A percentile compares a stretch with the other conserved stretches of the same genome.
These are phyloP conservation scores for Oidium heveae DNA, from an alignment of 2,329 filamentous ascomycete species.

Conservation along the genomic window DNA sequence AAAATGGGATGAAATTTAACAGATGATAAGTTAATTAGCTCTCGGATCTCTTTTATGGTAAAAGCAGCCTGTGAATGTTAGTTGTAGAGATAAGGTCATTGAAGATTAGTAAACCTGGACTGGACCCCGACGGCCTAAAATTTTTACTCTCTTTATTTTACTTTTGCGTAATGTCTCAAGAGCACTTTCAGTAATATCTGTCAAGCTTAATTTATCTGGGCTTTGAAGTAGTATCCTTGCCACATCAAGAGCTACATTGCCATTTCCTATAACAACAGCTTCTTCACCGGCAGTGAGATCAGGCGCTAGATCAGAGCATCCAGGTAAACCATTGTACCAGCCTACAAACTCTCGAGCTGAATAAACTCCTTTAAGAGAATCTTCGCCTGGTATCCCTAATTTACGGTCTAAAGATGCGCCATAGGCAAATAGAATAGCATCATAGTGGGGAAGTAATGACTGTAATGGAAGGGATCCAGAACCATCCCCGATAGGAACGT, in stretches of 20 bases:
- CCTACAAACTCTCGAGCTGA: constrained; percentile 86
- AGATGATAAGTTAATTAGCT: constrained; percentile 52
- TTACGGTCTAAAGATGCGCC: constrained; percentile 66
- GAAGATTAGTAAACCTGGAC: constrained; percentile 36
- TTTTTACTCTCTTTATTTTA: constrained; percentile 50
- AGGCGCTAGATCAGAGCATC: constrained; percentile 47
- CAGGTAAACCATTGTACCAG: constrained; percentile 93
- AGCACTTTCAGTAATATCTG: constrained; percentile 74
- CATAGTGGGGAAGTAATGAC: constrained; percentile 55
- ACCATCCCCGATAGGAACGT: constrained; percentile 46
- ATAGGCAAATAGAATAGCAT: constrained; percentile 80
- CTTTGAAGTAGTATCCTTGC: constrained; percentile 64
- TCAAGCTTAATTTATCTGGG: constrained; percentile 46
- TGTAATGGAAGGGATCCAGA: constrained; percentile 34
- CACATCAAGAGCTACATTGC: constrained; percentile 88
- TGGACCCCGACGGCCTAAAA: constrained; percentile 76
- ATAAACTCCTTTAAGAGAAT: constrained; percentile 44
- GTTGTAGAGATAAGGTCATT: background rate
- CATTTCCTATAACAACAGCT: constrained; percentile 75
- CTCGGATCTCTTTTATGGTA: constrained; percentile 81
- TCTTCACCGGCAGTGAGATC: constrained; percentile 53
- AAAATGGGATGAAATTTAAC: constrained; percentile 51
- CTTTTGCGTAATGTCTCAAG: constrained; percentile 47
- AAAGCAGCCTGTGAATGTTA: constrained; percentile 43
- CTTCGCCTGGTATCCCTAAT: constrained; percentile 59